Evolutionary conservation across 1,284 basidiomycete species (phyloP).

Genomic region (Ganoderma multipileum): DNA sequence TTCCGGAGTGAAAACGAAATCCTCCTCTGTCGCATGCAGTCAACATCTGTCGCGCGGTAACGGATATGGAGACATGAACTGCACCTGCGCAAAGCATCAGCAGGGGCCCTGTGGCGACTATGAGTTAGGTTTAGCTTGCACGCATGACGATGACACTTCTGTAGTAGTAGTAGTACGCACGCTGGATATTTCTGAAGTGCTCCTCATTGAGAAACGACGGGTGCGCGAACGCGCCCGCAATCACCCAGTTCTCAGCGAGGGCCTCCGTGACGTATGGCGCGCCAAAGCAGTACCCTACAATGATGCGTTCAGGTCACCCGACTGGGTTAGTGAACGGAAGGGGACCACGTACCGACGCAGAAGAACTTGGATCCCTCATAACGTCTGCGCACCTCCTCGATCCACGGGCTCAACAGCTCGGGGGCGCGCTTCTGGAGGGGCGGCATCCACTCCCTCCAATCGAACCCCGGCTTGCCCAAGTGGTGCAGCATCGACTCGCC

Average conservation of each 20-base stretch:
- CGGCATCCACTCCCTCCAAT: constrained; percentile 47
- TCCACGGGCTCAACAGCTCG: constrained; percentile 43
- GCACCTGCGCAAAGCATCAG: constrained; percentile 45
- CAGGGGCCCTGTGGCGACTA: constrained; percentile 50
- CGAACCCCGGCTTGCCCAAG: constrained; percentile 48
- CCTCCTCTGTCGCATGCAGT: constrained; percentile 45
- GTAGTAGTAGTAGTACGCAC: too few relatives aligned
- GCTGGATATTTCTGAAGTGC: constrained; percentile 53
- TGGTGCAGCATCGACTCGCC: constrained; percentile 53
- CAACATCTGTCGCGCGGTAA: too few relatives aligned
- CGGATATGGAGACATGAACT: neutral
- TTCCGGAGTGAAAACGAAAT: constrained; percentile 49
- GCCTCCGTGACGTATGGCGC: constrained; percentile 56
- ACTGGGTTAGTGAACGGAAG: too few relatives aligned
- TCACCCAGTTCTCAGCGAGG: constrained; percentile 49
- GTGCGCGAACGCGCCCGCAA: constrained; percentile 61
- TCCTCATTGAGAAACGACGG: constrained; percentile 58
- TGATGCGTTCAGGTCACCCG: too few relatives aligned
- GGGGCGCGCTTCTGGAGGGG: constrained; percentile 43
- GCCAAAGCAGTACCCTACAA: constrained; percentile 63
- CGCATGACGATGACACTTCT: too few relatives aligned
- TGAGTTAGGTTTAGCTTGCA: neutral
- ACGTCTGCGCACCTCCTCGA: constrained; percentile 50
- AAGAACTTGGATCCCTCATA: constrained; percentile 47
- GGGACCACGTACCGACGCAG: constrained; percentile 43